Base-by-base conservation (phyloP, 2,329 filamentous ascomycete species). In the Amauroascus niger region DNA sequence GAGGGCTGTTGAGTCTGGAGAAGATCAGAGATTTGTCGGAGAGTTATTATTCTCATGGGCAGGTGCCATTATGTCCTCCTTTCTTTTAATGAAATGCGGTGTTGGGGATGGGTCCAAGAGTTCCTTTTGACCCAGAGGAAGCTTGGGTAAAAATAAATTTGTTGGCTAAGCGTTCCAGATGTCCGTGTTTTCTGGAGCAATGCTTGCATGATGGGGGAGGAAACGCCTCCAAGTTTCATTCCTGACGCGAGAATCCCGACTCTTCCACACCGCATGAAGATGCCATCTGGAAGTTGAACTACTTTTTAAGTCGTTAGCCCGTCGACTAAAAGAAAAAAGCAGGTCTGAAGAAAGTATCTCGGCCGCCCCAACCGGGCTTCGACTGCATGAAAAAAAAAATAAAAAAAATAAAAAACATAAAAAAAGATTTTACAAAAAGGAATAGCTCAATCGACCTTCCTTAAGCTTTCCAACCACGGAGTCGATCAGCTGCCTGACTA, bases 141-240 rank as follows among this genome's bases (percentile, higher is more conserved):
- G 24, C 20, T 39, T 37, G 30, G 32, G 24, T 28, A 30, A 35
- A 16, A 11, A 37, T n/a, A n/a, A n/a, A n/a, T 14, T 39, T 39
- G 14, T n/a, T n/a, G 5, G 35, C 5, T 9, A 39, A n/a, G 9
- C 35, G 35, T 5, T 39, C 9, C 6, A n/a, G 16, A 40, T 22
- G 6, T 5, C 6, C 18, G 6, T 43, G 11, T 43, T 43, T 43
- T 24, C 6, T 9, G 18, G 18, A n/a, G n/a, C n/a, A n/a, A n/a
- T n/a, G n/a, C 20, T 9, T 24, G 24, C 39, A 30, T 43, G 18
- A 41, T 7, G 40, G 22, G 9, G 22, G 9, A 13, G 39, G 41
- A 52, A 52, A 52, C 50, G 40, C 40, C 43, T 30, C 50, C 40
- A 30, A n/a, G 50, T 52, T 52, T 46, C 50, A 52, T 46, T 46